phyloP scores from a whole-genome alignment of 768 basidiomycete species.

The Calocybe gangraenosa region DNA sequence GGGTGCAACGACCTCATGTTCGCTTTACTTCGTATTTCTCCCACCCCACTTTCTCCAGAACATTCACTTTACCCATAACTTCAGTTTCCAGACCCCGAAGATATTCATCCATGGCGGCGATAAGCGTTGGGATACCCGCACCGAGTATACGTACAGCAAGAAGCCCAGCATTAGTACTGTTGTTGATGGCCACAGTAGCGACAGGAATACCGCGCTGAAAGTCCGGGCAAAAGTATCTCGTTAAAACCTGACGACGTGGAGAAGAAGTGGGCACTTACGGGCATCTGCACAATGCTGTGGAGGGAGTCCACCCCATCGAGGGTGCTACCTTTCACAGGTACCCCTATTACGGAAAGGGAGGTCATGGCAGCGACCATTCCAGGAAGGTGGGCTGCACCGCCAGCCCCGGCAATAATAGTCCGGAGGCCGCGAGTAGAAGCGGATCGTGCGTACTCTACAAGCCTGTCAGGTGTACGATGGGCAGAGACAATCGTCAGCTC shows the following conservation, averaged over 20 bases:
- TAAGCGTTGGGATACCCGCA: constrained; percentile 62
- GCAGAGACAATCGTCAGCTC: constrained; percentile 96
- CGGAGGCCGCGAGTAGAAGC: constrained; percentile 66
- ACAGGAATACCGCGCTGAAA: constrained; percentile 90
- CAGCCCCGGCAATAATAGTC: constrained; percentile 90
- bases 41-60: constrained; percentile 79
- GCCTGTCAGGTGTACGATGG: constrained; percentile 86
- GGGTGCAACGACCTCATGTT: constrained; percentile 10
- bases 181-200: constrained; percentile 96
- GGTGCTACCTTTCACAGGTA: constrained; percentile 92
- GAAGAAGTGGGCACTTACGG: constrained; percentile 50
- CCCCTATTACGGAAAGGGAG: constrained; percentile 87
- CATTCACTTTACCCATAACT: constrained; percentile 77
- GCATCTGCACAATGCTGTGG: constrained; percentile 99
- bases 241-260: neutral
- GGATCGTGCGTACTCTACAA: constrained; percentile 76
- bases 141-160: constrained; percentile 90
- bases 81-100: constrained; percentile 65
- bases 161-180: constrained; percentile 88
- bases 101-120: constrained; percentile 70
- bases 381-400: constrained; percentile 97
- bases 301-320: constrained; percentile 97
- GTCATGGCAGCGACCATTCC: constrained; percentile 99
- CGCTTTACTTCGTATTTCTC: constrained; percentile 62
- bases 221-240: constrained; percentile 1